These are phyloP conservation scores for Syzygium jambos DNA, from an alignment of 345 rosid genomes.

Conservation along the genomic window DNA sequence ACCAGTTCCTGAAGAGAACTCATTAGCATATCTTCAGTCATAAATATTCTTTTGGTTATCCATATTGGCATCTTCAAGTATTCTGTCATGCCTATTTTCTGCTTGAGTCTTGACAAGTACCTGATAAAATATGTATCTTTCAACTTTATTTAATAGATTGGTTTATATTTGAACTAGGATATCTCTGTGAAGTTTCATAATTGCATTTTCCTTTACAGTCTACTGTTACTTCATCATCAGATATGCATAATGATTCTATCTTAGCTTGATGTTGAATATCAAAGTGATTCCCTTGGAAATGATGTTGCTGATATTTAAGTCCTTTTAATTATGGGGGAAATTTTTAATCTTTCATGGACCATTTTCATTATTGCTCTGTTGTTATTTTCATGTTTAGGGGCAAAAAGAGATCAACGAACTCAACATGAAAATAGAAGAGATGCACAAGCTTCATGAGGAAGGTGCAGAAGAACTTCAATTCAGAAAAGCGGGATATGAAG, in stretches of 20 bases:
- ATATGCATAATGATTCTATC: background rate
- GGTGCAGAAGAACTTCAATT: slow-evolving; percentile 44
- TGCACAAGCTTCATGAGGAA: slow-evolving; percentile 33
- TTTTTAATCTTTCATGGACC: background rate
- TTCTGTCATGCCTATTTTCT: background rate
- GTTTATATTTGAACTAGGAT: background rate
- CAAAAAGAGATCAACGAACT: slow-evolving; percentile 40
- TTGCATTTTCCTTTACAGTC: background rate
- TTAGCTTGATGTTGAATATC: background rate
- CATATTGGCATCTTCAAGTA: background rate
- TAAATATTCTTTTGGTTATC: background rate
- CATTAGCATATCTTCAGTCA: background rate
- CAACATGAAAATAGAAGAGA: slow-evolving; percentile 36
- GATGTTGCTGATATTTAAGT: background rate
- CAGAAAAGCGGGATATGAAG: slow-evolving; percentile 44
- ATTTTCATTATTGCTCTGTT: background rate
- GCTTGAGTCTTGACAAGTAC: background rate
- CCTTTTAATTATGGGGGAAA: background rate
- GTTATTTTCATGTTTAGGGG: slow-evolving; percentile 32
- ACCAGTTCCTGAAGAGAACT: background rate
- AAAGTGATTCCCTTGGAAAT: background rate
- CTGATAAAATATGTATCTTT: background rate
- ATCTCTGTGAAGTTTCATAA: background rate
- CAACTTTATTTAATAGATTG: background rate
- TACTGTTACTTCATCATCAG: background rate